Evolutionary conservation across 768 basidiomycete genomes (phyloP).

Genomic region (Leccinum pellstonianum): DNA sequence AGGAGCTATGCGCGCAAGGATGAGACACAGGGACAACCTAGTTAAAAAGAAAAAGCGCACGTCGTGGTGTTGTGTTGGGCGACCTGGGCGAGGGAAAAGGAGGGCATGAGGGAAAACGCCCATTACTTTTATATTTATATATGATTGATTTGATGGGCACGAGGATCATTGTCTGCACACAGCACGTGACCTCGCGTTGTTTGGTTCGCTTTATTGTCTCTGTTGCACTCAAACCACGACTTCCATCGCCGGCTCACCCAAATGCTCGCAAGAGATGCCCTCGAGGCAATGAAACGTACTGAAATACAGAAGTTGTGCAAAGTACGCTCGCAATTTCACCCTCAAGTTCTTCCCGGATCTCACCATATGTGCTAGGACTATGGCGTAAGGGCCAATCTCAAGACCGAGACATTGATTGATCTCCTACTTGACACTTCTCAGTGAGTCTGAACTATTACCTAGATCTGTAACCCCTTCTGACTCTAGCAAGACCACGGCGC

Average conservation of each 20-base stretch:
- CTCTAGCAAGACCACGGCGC: conserved; percentile 25
- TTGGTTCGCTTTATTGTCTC: conserved; percentile 42
- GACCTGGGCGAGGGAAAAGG: conserved; percentile 56
- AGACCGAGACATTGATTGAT: conserved; percentile 76
- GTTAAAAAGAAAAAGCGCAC: conserved; percentile 35
- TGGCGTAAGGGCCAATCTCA: conserved; percentile 80
- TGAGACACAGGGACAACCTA: not conserved
- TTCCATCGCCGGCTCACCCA: conserved; percentile 11
- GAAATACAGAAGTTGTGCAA: conserved; percentile 64
- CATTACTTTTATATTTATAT: not conserved
- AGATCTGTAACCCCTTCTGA: conserved; percentile 37
- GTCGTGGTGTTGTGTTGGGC: conserved; percentile 53
- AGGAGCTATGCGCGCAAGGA: conserved; percentile 49
- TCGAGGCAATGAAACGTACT: conserved; percentile 52
- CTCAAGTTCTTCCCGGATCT: conserved; percentile 13
- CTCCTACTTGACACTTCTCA: conserved; percentile 56
- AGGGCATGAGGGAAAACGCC: conserved; percentile 24
- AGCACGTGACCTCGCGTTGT: conserved; percentile 51
- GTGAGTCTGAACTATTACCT: conserved; percentile 37
- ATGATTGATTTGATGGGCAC: not conserved
- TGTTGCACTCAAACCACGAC: conserved; percentile 48
- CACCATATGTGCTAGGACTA: conserved; percentile 51
- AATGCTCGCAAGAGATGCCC: conserved; percentile 43
- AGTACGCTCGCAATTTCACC: conserved; percentile 36
- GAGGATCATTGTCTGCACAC: not conserved